These are phyloP conservation scores for Hymenoscyphus fructigenus DNA, from an alignment of 2,329 filamentous ascomycete species.

Conservation along the genomic window DNA sequence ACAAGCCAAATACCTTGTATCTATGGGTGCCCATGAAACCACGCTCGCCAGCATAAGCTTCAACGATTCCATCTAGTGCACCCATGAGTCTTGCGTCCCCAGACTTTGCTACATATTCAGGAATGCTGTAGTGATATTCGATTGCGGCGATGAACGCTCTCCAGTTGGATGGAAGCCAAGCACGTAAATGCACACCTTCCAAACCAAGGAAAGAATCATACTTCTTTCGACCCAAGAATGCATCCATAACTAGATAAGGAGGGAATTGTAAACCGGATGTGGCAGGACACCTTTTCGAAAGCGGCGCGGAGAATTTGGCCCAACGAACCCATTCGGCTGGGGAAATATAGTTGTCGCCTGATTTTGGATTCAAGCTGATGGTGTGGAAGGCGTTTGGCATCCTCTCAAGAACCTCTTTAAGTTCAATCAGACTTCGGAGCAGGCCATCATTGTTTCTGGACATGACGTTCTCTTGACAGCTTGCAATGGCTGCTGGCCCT, in stretches of 20 bases:
- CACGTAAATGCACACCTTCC: constrained; percentile 52
- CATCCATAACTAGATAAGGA: constrained; percentile 54
- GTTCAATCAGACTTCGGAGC: constrained; percentile 48
- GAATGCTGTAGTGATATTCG: constrained; percentile 54
- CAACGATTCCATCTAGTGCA: constrained; percentile 53
- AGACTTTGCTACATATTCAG: constrained; percentile 52
- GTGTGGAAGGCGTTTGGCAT: constrained; percentile 55
- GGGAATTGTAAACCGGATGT: constrained; percentile 53
- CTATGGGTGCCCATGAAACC: constrained; percentile 57
- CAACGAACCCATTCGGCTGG: constrained; percentile 49
- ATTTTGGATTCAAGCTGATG: constrained; percentile 52
- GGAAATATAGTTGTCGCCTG: constrained; percentile 50
- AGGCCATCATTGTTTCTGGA: constrained; percentile 51
- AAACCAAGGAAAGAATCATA: constrained; percentile 52
- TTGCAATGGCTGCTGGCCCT: constrained; percentile 51
- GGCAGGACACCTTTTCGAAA: constrained; percentile 51
- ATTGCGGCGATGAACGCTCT: constrained; percentile 55
- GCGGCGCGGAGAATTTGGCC: constrained; percentile 49
- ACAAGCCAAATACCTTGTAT: constrained; percentile 57
- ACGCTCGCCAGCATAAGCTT: constrained; percentile 54
- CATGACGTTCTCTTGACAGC: constrained; percentile 55
- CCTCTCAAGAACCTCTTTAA: constrained; percentile 53
- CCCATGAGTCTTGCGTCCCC: constrained; percentile 51
- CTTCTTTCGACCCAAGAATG: constrained; percentile 51
- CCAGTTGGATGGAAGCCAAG: constrained; percentile 54